Percentiles rank a stretch among this genome's conserved stretches.
Evolutionary conservation across 1,284 basidiomycete genomes (phyloP).

Genomic region (Phellinidium pouzarii): DNA sequence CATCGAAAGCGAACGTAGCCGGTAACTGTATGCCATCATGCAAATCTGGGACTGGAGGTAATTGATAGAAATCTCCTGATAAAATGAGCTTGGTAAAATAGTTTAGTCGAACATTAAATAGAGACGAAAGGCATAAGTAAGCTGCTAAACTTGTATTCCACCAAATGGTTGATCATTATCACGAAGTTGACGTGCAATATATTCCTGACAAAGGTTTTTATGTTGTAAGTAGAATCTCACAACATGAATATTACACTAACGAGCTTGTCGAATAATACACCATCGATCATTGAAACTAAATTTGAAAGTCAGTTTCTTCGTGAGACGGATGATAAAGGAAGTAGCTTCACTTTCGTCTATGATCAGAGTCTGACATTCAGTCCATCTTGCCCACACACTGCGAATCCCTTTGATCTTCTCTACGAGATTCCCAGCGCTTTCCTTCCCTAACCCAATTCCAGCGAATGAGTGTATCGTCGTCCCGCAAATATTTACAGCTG

Average conservation of each 20-base stretch:
- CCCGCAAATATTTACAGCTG: slow-evolving; percentile 48
- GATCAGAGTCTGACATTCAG: slow-evolving; percentile 45
- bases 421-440: slow-evolving; percentile 30
- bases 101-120: slow-evolving; percentile 18
- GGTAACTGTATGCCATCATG: slow-evolving; percentile 32
- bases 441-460: slow-evolving; percentile 42
- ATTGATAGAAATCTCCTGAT: slow-evolving; percentile 90
- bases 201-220: slow-evolving; percentile 27
- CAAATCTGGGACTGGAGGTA: slow-evolving; percentile 76
- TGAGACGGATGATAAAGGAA: neutral
- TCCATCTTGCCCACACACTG: slow-evolving; percentile 46
- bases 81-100: slow-evolving; percentile 54
- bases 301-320: slow-evolving; percentile 1
- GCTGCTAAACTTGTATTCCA: slow-evolving; percentile 55
- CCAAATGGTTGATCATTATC: slow-evolving; percentile 53
- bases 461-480: slow-evolving; percentile 50
- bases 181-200: slow-evolving; percentile 46
- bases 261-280: slow-evolving; percentile 60
- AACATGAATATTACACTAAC: slow-evolving; percentile 32
- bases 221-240: neutral
- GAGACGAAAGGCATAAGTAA: neutral
- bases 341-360: slow-evolving; percentile 60
- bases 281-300: slow-evolving; percentile 55
- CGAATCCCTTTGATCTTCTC: slow-evolving; percentile 32
- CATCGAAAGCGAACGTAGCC: slow-evolving; percentile 79